Evolutionary conservation across 805 yeast genomes (phyloP).

Genomic region (Pichia kluyveri): DNA sequence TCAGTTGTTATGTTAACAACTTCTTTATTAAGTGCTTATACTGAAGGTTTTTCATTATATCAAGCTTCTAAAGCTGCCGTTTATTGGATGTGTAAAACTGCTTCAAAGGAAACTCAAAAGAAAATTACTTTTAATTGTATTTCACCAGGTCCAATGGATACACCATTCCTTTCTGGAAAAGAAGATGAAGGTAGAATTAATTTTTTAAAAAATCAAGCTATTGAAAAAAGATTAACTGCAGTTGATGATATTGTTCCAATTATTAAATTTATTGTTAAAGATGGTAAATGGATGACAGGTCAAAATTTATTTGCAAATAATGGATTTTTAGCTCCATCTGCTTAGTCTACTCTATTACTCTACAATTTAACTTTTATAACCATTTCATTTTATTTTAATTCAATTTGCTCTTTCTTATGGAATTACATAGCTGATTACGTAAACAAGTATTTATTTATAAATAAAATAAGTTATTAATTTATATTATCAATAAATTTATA

Average conservation of each 20-base stretch:
- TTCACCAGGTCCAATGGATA: conserved; percentile 63
- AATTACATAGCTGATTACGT: too few relatives aligned
- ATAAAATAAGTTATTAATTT: too few relatives aligned
- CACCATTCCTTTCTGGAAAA: conserved; percentile 58
- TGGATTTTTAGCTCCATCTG: conserved; percentile 51
- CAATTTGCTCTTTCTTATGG: too few relatives aligned
- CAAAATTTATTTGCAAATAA: conserved; percentile 59
- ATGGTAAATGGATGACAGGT: conserved; percentile 64
- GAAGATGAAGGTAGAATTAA: conserved; percentile 44
- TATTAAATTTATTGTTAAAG: conserved; percentile 48
- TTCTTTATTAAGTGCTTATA: conserved; percentile 57
- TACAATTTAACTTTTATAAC: too few relatives aligned
- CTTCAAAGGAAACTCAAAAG: conserved; percentile 45
- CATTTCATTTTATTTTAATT: too few relatives aligned
- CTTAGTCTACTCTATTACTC: background rate
- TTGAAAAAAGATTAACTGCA: conserved; percentile 45
- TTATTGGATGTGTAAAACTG: conserved; percentile 41
- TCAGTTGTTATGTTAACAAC: conserved; percentile 50
- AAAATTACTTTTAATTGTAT: conserved; percentile 45
- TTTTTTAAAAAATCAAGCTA: conserved; percentile 44
- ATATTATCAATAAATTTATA: too few relatives aligned
- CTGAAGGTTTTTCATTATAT: conserved; percentile 41
- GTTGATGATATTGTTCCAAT: conserved; percentile 57
- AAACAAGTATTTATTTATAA: too few relatives aligned
- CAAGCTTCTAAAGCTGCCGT: conserved; percentile 54